Evolutionary conservation across 495 filamentous ascomycete genomes (phyloP), one percentile per base, ranked within the genome.

Genomic region (Penicillium pulvis): DNA sequence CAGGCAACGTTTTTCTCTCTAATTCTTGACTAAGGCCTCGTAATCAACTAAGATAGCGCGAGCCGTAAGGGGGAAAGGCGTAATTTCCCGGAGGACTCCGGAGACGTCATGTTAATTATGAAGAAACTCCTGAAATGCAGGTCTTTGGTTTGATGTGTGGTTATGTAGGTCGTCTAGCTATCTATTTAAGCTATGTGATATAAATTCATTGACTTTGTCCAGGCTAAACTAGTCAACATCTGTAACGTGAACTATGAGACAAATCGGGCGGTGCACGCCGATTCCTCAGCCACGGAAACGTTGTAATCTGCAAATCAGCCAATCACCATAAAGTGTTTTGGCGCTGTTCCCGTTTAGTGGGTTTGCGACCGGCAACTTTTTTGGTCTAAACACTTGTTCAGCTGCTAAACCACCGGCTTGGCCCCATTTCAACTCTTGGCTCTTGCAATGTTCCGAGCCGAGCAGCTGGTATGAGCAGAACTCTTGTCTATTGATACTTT

Each of bases 1-100:
- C 53, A 70, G 67, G 64, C 64, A 67, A 52, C 67, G 58, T 42
- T 62, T 20, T 55, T 60, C 33, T 49, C 4, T 20, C n/a, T 44
- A 7, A n/a, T 44, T 44, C 26, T 57, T 42, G 30, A 17, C 41
- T 33, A 44, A 49, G 59, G 58, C 54, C 52, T 62, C 62, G 65
- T 64, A 61, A 67, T 56, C 59, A 19, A 30, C 19, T 51, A 55
- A 31, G 50, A 57, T 44, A 24, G 31, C 44, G 35, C 24, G 17
- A 35, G n/a, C n/a, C 48, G 30, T 20, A 53, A 50, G 47, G 49
- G 33, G 23, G 33, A 23, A 33, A 41, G 16, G 4, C 3, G 44
- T 51, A 60, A 60, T 55, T 5, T 46, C 43, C 43, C 43, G 43
- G 43, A n/a, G 39, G 16, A 41, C 39, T 14, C 12, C 39, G 39